These are phyloP conservation scores for Dactylellina cionopaga DNA, from an alignment of 2,329 filamentous ascomycete genomes.

Conservation along the genomic window DNA sequence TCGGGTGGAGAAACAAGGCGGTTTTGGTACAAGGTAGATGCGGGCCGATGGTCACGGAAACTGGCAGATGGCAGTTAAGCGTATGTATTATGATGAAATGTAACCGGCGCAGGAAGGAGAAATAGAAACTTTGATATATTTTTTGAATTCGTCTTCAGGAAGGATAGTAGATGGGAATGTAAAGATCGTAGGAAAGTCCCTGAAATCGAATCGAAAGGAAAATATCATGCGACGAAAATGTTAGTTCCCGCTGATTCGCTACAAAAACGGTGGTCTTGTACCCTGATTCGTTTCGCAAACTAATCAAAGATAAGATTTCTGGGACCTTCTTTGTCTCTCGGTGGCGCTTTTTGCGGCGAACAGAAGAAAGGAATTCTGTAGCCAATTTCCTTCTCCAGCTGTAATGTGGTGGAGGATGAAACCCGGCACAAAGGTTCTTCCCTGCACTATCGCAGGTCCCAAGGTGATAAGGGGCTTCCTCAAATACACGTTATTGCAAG, in stretches of 20 bases:
- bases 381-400: conserved; percentile 51
- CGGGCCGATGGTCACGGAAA: conserved; percentile 20
- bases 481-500: conserved; percentile 20
- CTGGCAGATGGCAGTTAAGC: conserved; percentile 8
- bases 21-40: conserved; percentile 21
- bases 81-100: conserved; percentile 28
- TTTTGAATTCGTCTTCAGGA: conserved; percentile 29
- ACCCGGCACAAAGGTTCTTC: conserved; percentile 40
- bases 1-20: conserved; percentile 27
- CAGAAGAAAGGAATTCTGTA: conserved; percentile 35
- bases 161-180: conserved; percentile 28
- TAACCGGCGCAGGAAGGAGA: conserved; percentile 26
- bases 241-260: conserved; percentile 47
- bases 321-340: conserved; percentile 28
- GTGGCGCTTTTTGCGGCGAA: conserved; percentile 45
- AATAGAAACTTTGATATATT: conserved; percentile 17
- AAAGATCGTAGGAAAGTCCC: conserved; percentile 25
- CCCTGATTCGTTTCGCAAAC: conserved; percentile 45
- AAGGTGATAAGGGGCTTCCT: conserved; percentile 50
- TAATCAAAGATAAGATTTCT: conserved; percentile 53
- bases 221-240: conserved; percentile 47
- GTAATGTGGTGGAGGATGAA: conserved; percentile 47
- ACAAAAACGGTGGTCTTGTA: conserved; percentile 36
- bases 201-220: conserved; percentile 48
- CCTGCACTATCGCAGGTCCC: conserved; percentile 33